phyloP scores from a whole-genome alignment of 768 basidiomycete species.

The Lactarius deliciosus region DNA sequence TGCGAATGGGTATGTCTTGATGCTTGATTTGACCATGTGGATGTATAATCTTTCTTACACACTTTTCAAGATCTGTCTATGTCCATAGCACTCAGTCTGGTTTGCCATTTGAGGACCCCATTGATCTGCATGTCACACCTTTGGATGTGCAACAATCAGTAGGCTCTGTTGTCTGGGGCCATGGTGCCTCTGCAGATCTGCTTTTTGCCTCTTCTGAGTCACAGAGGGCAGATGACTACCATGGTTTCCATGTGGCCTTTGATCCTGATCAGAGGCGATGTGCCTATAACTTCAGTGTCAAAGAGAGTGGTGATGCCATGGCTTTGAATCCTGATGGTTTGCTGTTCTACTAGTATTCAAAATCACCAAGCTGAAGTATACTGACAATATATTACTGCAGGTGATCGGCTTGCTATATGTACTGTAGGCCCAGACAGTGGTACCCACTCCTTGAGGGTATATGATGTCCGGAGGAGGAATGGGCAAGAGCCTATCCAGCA shows the following conservation, averaged over 20 bases:
- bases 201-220: conserved; percentile 30
- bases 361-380: too few relatives aligned
- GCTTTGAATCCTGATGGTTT: conserved; percentile 24
- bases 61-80: conserved; percentile 14
- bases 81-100: conserved; percentile 10
- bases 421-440: conserved; percentile 3
- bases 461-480: conserved; percentile 23
- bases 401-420: conserved; percentile 23
- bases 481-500: conserved; percentile 1
- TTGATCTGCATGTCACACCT: conserved; percentile 16
- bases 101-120: conserved; percentile 11
- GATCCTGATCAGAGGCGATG: conserved; percentile 20
- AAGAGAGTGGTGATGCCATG: conserved; percentile 29
- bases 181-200: conserved; percentile 12
- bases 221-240: conserved; percentile 13
- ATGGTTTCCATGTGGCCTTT: conserved; percentile 24
- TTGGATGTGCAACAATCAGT: conserved; percentile 19
- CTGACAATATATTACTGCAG: conserved; percentile 3
- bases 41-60: neutral
- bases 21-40: neutral
- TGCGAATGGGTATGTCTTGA: conserved; percentile 21
- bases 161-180: conserved; percentile 26
- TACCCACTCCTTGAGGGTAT: conserved; percentile 18
- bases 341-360: neutral
- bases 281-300: conserved; percentile 11